A percentile compares a stretch with the other conserved stretches of the same genome.
phyloP scores from a whole-genome alignment of 2,329 filamentous ascomycete genomes.

The Fusarium mundagurra region DNA sequence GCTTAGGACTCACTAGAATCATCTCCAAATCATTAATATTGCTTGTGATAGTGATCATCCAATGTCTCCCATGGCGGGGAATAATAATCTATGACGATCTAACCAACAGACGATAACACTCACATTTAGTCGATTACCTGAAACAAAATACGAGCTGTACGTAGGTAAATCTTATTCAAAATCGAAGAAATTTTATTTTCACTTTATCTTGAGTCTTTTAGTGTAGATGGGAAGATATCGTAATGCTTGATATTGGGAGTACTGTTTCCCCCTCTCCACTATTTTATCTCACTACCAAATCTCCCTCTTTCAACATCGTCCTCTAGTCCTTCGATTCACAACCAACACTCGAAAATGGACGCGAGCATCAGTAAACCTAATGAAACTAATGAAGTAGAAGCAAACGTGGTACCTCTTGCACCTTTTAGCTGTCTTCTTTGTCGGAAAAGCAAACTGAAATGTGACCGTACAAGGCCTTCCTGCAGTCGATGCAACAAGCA shows the following conservation, averaged over 20 bases:
- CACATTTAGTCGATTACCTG: background rate
- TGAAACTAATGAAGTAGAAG: background rate
- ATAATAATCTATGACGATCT: constrained; percentile 13
- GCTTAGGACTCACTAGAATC: background rate
- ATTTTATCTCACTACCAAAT: background rate
- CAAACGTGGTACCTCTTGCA: background rate
- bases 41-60: background rate
- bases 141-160: background rate
- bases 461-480: constrained; percentile 5
- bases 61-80: background rate
- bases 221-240: background rate
- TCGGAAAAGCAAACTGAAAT: constrained; percentile 16
- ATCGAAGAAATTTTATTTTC: background rate
- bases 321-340: background rate
- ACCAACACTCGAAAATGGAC: background rate
- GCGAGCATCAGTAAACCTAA: too few relatives aligned
- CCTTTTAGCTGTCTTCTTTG: constrained; percentile 14
- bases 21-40: background rate
- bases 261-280: background rate
- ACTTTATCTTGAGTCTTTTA: background rate
- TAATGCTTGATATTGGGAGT: background rate
- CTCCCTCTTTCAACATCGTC: background rate
- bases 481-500: constrained; percentile 15
- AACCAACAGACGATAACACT: background rate
- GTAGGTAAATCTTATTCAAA: background rate